Conservation (phyloP, 1,284 basidiomycete genomes). For the Moesziomyces globuligerus region DNA sequence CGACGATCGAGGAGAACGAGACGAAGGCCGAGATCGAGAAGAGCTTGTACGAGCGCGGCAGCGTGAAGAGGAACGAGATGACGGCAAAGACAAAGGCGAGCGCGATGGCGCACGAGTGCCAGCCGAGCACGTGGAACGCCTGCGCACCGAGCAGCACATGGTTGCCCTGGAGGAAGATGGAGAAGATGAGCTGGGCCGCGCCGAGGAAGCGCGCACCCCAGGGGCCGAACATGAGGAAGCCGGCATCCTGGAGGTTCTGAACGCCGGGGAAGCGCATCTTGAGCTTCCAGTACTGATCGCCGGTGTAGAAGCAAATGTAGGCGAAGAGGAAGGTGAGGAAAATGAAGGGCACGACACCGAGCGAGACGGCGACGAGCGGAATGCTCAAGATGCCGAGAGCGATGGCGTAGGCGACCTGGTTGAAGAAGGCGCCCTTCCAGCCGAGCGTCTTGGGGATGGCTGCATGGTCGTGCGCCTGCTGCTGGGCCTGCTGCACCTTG, state of each 20-base stretch:
- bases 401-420: conserved; percentile 57
- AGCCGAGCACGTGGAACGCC: conserved; percentile 54
- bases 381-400: conserved; percentile 59
- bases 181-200: conserved; percentile 46
- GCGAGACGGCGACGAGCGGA: conserved; percentile 52
- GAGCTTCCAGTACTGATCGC: conserved; percentile 53
- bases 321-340: conserved; percentile 52
- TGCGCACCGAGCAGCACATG: conserved; percentile 57
- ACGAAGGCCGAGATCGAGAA: conserved; percentile 54
- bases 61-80: conserved; percentile 57
- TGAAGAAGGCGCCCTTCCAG: conserved; percentile 57
- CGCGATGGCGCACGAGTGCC: conserved; percentile 51
- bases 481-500: conserved; percentile 23
- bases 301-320: conserved; percentile 51
- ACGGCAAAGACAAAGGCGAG: conserved; percentile 53
- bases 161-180: conserved; percentile 56
- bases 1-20: conserved; percentile 58
- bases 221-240: conserved; percentile 57
- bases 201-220: conserved; percentile 44
- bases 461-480: conserved; percentile 22
- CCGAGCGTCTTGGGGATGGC: conserved; percentile 54
- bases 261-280: conserved; percentile 58
- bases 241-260: conserved; percentile 58
- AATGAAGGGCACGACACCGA: conserved; percentile 58
- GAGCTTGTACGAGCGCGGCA: conserved; percentile 59